Base-by-base conservation (phyloP, 352 stramenopile species). In the Phytophthora chlamydospora region DNA sequence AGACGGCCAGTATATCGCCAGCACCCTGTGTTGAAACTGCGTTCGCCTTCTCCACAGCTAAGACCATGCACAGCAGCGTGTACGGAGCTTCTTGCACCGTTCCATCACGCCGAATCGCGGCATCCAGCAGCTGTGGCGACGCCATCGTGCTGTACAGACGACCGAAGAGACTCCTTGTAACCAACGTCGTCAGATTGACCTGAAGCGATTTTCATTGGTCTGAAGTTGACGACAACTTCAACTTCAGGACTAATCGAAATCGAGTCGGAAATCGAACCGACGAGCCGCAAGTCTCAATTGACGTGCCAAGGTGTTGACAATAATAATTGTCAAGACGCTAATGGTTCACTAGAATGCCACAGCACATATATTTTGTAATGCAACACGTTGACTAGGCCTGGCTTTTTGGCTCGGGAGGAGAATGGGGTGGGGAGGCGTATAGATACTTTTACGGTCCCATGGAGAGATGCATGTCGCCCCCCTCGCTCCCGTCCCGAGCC, bases 311-410 rank as follows among this genome's bases (percentile, higher is more conserved):
- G 7, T 35, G 24, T 51, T 41, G 36, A 48, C 12, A 39, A 40
- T 11, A 29, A 44, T 27, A 27, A 27, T 27, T 27, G 24, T 27
- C 24, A 27, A 27, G 24, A 27, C 24, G 24, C 24, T 27, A 55
- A 16, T 27, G 21, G 16, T 44, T 33, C 59, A 57, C 36, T 62
- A 53, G 56, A 66, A 67, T 68, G 55, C 64, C 64, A 69, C 64
- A 69, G 46, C 64, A 73, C 58, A 73, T 73, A 73, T 62, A 73
- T 69, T 73, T 72, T 29, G 59, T 73, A 69, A 73, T 73, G 64
- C 64, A 73, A 73, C 64, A 73, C 64, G 38, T 66, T 73, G 52
- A 65, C 52, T 58, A 42, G 42, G 49, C 49, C 33, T 68, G 61
- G 61, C 40, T 46, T 54, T 50, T 33, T 47, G 34, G 13, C 43